Percentiles rank a stretch among this genome's conserved stretches.
Conservation (phyloP, 2,329 filamentous ascomycete genomes). For the Botrytis byssoidea region DNA sequence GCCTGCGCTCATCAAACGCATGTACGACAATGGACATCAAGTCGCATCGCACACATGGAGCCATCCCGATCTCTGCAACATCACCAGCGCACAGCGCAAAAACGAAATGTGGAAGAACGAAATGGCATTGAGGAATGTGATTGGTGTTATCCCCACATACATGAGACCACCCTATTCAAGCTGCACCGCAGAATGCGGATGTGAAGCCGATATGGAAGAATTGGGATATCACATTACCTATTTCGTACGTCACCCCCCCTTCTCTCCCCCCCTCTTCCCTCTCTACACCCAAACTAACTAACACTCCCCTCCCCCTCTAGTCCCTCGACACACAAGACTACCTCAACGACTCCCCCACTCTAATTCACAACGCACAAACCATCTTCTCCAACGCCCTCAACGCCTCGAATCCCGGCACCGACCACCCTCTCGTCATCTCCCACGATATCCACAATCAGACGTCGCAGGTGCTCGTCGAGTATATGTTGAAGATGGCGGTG, state of each 20-base stretch:
- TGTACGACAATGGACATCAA: constrained; percentile 53
- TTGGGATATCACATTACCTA: constrained; percentile 50
- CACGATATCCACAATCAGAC: constrained; percentile 41
- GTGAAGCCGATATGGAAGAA: constrained; percentile 40
- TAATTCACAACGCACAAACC: constrained; percentile 47
- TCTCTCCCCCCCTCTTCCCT: no score
- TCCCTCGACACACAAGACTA: constrained; percentile 51
- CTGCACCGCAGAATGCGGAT: constrained; percentile 41
- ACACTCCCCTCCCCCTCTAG: not conserved
- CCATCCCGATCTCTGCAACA: constrained; percentile 47
- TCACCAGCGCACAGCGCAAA: constrained; percentile 45
- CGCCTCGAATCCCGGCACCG: constrained; percentile 22
- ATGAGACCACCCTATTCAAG: constrained; percentile 48
- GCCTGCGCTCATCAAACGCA: constrained; percentile 36
- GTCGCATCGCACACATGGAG: constrained; percentile 58
- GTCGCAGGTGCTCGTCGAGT: constrained; percentile 34
- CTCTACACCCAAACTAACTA: not conserved
- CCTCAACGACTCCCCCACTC: constrained; percentile 44
- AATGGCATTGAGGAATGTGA: constrained; percentile 53
- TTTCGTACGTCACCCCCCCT: constrained; percentile 39
- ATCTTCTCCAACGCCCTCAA: constrained; percentile 33
- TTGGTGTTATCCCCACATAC: constrained; percentile 54
- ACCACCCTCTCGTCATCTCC: constrained; percentile 44
- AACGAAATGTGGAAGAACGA: constrained; percentile 53
- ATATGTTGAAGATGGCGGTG: constrained; percentile 36